Evolutionary conservation across 1,284 basidiomycete species (phyloP).

Genomic region (Pterulicium gracile): DNA sequence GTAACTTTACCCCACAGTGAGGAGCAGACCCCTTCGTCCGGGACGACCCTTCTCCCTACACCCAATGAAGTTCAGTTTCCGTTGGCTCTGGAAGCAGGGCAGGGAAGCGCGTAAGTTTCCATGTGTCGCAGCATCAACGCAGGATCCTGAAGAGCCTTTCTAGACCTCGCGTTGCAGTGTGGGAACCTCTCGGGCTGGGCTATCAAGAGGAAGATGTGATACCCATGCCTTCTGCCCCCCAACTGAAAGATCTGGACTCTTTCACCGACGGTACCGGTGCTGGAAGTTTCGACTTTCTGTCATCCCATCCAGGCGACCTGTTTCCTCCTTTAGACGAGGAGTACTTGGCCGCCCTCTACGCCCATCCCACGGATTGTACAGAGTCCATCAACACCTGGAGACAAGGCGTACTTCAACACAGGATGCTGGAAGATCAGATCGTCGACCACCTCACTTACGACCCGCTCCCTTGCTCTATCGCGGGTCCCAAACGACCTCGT

Average conservation of each 20-base stretch:
- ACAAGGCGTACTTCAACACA: slow-evolving; percentile 1
- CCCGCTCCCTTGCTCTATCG: neutral
- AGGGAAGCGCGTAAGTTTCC: neutral
- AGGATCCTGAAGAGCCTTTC: too few relatives aligned
- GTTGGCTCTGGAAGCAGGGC: neutral
- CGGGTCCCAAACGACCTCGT: neutral
- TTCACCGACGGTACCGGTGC: neutral
- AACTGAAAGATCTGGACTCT: neutral
- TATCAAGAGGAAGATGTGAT: neutral
- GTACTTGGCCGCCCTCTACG: neutral
- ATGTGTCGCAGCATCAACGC: too few relatives aligned
- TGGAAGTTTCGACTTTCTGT: slow-evolving; percentile 1
- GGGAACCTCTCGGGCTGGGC: neutral
- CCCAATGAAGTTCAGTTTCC: neutral
- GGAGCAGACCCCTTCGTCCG: neutral
- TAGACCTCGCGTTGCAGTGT: neutral
- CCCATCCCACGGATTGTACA: neutral
- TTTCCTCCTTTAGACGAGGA: neutral
- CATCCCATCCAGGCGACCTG: neutral
- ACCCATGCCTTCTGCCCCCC: neutral
- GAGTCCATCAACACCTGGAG: neutral
- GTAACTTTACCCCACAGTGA: neutral
- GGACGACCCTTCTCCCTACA: neutral
- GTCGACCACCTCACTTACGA: too few relatives aligned
- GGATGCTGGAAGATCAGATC: neutral